Base-by-base conservation (phyloP, 2,329 filamentous ascomycete species). In the Chaetomium sp. region DNA sequence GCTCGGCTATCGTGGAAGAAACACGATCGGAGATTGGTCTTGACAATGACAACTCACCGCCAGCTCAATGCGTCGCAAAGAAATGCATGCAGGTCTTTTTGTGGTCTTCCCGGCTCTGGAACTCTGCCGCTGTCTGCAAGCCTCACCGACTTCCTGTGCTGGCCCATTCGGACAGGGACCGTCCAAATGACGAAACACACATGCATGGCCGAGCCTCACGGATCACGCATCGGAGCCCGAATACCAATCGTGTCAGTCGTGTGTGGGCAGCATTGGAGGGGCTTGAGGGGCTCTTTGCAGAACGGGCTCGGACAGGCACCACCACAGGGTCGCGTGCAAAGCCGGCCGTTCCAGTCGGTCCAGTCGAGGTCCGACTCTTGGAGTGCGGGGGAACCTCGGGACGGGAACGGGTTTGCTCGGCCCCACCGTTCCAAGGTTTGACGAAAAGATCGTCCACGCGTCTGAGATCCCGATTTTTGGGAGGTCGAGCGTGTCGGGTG, bases 321-420 rank as follows among this genome's bases (percentile, higher is more conserved):
- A 34, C 32, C 32, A 47, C 5, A 6, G 5, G 45, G 50, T 50
- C 50, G 49, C 50, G 54, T 50, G 45, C 50, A 49, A 40, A 38
- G 47, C 12, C 6, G 6, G 37, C 37, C 12, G 34, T 32, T 50
- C 35, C 34, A 14, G 36, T 32, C 14, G n/a, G 12, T 55, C n/a
- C n/a, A 12, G 43, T 32, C 19, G 19, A 27, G 19, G 3, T 27
- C 19, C 19, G 19, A 27, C 19, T 27, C 19, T 27, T 27, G 19
- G 19, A 27, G 19, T 27, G 19, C 19, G 19, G 53, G 42, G 53
- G 53, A 49, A 41, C 43, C 54, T 52, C 40, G 49, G 49, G 49
- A 52, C 9, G 47, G 32, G 46, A 41, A 40, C 45, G 46, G 44
- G 32, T 50, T 44, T 55, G 47, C 40, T 38, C 14, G 37, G 40